Base-by-base conservation (phyloP, 495 filamentous ascomycete genomes). In the Polyplosphaeria fusca region DNA sequence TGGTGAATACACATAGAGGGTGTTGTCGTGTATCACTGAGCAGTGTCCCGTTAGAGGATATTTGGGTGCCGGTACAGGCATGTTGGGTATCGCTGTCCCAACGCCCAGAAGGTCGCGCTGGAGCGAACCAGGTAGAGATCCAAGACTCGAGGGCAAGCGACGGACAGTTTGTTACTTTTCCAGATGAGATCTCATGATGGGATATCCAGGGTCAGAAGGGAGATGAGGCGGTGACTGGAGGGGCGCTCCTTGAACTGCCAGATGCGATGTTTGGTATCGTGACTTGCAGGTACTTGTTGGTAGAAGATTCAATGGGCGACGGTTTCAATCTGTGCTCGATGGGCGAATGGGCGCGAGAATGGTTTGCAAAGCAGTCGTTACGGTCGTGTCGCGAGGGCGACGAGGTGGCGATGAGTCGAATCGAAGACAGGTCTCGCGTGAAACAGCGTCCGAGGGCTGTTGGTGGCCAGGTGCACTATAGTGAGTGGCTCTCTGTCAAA, bases 1-100 rank as follows among this genome's bases (percentile, higher is more conserved):
- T 18, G 81, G 67, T 32, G 89, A 87, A 65, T 89, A 96, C 11
- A 84, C 83, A 73, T 95, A 98, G 14, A 98, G 81, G 16, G 86
- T 93, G 70, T 87, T 83, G 68, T 91, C 77, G 71, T 87, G 76
- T 48, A 98, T 79, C 53, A 85, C 81, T 14, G 90, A 93, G 72
- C 93, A 98, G 63, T 86, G 82, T 72, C 86, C 83, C 63, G 80
- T 78, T 60, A 95, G 74, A 58, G 80, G 68, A 57, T 81, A 74
- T 12, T 76, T 75, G 52, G 91, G 91, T 63, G 60, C 44, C 27
- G 71, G 71, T 16, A 60, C 18, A 25, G 48, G 47, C 64, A 66
- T 66, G 19, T 25, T 61, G 48, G 23, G 26, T 40, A 19, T 43
- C 9, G 9, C 7, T 53, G 24, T 26, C 47, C 18, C 23, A 18